A percentile compares a stretch with the other conserved stretches of the same genome.
Evolutionary conservation across 352 stramenopile genomes (phyloP).

Genomic region (Albugo laibachii): DNA sequence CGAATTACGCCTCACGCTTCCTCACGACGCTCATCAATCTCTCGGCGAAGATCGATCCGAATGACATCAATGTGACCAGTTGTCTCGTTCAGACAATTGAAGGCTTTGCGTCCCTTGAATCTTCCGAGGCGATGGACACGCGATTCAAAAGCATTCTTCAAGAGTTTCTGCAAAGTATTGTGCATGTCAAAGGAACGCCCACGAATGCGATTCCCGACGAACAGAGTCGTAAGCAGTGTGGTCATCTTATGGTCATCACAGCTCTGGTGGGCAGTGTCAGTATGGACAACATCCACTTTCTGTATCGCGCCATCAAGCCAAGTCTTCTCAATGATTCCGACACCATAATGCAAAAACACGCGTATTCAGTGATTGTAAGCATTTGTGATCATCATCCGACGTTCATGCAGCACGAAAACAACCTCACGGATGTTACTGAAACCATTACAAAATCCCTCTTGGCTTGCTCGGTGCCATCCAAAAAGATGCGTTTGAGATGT

Average conservation of each 20-base stretch:
- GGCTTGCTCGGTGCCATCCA: conserved; percentile 87
- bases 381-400: conserved; percentile 71
- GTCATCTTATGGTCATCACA: conserved; percentile 60
- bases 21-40: conserved; percentile 67
- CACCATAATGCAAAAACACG: conserved; percentile 75
- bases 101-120: conserved; percentile 58
- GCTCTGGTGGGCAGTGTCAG: conserved; percentile 64
- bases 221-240: conserved; percentile 40
- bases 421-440: conserved; percentile 83
- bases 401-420: conserved; percentile 54
- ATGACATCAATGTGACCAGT: conserved; percentile 49
- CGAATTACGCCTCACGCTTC: conserved; percentile 69
- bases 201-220: conserved; percentile 10
- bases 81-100: conserved; percentile 62
- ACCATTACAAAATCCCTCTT: conserved; percentile 87
- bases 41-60: conserved; percentile 55
- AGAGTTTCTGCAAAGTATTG: conserved; percentile 71
- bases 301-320: conserved; percentile 79
- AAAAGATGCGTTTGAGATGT: conserved; percentile 90
- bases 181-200: conserved; percentile 32
- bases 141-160: conserved; percentile 82
- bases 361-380: conserved; percentile 65
- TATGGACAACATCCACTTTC: conserved; percentile 39
- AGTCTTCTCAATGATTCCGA: conserved; percentile 76
- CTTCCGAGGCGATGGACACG: conserved; percentile 24